Evolutionary conservation across 2,329 filamentous ascomycete genomes (phyloP).

Genomic region (Botrytis byssoidea): DNA sequence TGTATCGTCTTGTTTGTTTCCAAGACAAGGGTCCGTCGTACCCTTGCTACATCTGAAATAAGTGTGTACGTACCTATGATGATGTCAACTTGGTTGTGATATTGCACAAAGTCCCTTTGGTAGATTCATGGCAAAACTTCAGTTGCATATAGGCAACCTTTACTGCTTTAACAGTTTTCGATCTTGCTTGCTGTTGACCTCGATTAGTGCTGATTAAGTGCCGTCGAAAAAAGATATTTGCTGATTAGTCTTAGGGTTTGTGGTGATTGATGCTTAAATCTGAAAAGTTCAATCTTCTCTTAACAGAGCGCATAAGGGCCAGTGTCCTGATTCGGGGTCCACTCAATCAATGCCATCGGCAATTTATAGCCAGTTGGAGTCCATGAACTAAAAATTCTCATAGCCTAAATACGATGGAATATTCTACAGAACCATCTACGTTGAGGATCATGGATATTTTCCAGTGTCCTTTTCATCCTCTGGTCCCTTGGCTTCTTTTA

Average conservation of each 20-base stretch:
- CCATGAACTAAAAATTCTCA: background rate
- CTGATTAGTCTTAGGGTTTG: background rate
- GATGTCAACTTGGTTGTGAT: background rate
- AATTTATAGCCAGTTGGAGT: background rate
- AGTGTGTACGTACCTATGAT: background rate
- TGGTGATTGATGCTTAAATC: background rate
- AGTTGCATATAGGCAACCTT: background rate
- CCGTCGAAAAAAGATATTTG: background rate
- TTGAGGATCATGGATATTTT: background rate
- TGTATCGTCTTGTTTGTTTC: slow-evolving; percentile 1
- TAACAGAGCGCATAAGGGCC: background rate
- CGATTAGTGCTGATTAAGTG: background rate
- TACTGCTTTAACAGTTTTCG: background rate
- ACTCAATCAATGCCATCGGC: slow-evolving; percentile 7
- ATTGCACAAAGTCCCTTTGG: background rate
- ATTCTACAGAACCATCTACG: slow-evolving; percentile 17
- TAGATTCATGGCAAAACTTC: background rate
- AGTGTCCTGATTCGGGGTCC: background rate
- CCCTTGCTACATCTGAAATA: background rate
- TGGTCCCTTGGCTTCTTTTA: background rate
- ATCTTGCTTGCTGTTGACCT: no score
- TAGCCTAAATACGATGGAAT: background rate
- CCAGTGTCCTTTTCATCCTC: background rate
- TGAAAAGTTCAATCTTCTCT: background rate
- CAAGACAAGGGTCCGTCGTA: background rate